Base-by-base conservation (phyloP, 1,284 basidiomycete genomes). In the Hortiboletus rubellus region DNA sequence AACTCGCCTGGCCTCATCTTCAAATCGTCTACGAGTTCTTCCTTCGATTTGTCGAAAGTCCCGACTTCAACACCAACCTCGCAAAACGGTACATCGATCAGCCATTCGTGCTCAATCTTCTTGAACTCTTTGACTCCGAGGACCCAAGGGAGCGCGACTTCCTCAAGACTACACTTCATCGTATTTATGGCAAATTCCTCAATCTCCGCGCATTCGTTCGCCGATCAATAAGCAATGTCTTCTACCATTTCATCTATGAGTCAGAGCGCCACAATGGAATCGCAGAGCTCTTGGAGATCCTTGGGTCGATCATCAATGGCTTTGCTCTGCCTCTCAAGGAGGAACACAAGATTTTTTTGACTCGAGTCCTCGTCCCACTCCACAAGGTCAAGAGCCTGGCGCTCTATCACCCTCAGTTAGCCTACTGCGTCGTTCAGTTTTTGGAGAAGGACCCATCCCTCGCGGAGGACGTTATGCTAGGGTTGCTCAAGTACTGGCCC, bases 1-100 rank as follows among this genome's bases (percentile, higher is more conserved):
- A 99, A 73, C 89, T 99, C 54, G 97, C 97, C 17, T 99, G 97
- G 97, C 97, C 97, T 33, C 97, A 99, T 74, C 84, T 99, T 55
- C 96, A 99, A 76, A 96, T 99, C 64, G 97, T 99, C 52, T 99
- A 99, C 78, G 97, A 99, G 76, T 98, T 99, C 77, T 99, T 99
- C 86, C 86, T 99, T 38, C 92, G 97, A 54, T 99, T 99, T 70
- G 93, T 99, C 59, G 97, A 99, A 76, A 94, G 89, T 69, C 91
- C 93, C 12, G 97, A 99, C 73, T 98, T 99, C 80, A 98, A 98
- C 82, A 96, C 94, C 65, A 98, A 98, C 73, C 78, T 97, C 61
- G 97, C 97, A 55, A 99, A 98, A 76, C 91, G 93, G 57, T 98
- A 94, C 77, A 96, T 99, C 72, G 97, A 99, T 73, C 97, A 98